A percentile compares a stretch with the other conserved stretches of the same genome.
Evolutionary conservation across 2,329 filamentous ascomycete genomes (phyloP).

Genomic region (Fusarium sp.): DNA sequence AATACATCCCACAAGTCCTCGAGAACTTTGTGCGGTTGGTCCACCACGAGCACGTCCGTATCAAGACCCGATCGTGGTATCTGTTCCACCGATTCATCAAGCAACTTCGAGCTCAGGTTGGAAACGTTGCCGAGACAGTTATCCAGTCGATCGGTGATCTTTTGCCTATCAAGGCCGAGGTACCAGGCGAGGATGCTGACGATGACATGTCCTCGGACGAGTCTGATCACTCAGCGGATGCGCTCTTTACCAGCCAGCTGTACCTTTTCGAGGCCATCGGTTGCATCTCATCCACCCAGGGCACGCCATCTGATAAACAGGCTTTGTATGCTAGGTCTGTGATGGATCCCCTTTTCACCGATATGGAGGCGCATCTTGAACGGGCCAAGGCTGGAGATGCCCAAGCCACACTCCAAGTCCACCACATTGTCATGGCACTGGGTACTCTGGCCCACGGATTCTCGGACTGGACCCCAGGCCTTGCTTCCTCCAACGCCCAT

Average conservation of each 20-base stretch:
- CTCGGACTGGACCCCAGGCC: conserved; percentile 82
- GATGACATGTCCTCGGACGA: conserved; percentile 97
- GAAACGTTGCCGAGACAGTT: conserved; percentile 89
- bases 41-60: conserved; percentile 86
- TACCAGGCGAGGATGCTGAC: conserved; percentile 79
- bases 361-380: conserved; percentile 83
- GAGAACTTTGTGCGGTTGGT: conserved; percentile 92
- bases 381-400: conserved; percentile 84
- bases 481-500: conserved; percentile 51
- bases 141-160: conserved; percentile 91
- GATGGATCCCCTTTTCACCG: conserved; percentile 88
- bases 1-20: conserved; percentile 85
- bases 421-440: conserved; percentile 96
- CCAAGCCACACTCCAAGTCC: conserved; percentile 86
- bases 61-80: conserved; percentile 95
- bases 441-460: conserved; percentile 93
- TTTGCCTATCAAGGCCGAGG: conserved; percentile 88
- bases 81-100: conserved; percentile 94
- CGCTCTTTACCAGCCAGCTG: conserved; percentile 89
- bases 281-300: conserved; percentile 84
- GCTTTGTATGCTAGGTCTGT: conserved; percentile 87
- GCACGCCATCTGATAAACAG: conserved; percentile 85
- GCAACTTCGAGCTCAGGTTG: conserved; percentile 84
- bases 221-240: conserved; percentile 88
- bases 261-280: conserved; percentile 96